A percentile compares a stretch with the other conserved stretches of the same genome.
Conservation (phyloP, 2,329 filamentous ascomycete species). For the Pseudocercospora eumusae region DNA sequence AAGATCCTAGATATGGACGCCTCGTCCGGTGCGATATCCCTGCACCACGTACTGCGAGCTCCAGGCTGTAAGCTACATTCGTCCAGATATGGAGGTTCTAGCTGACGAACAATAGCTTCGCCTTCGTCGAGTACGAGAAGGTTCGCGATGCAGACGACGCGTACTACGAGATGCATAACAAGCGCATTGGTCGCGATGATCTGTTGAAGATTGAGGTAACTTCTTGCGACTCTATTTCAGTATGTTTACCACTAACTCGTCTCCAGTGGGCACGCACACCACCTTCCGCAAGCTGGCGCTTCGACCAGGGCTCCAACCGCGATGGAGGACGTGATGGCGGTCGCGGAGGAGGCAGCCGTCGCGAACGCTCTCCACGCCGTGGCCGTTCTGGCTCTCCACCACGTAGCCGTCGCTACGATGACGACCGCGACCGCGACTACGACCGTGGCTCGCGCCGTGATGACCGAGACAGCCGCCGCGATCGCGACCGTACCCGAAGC, state of each 20-base stretch:
- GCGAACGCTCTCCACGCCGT: slow-evolving; percentile 77
- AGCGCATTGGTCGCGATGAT: slow-evolving; percentile 94
- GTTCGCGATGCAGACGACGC: slow-evolving; percentile 97
- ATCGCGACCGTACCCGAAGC: slow-evolving; percentile 69
- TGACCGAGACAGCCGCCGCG: slow-evolving; percentile 64
- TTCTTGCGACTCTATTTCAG: no score
- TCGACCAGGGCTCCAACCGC: slow-evolving; percentile 73
- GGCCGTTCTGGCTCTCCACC: slow-evolving; percentile 57
- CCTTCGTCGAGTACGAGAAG: slow-evolving; percentile 98
- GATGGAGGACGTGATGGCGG: slow-evolving; percentile 53
- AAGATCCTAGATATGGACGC: slow-evolving; percentile 78
- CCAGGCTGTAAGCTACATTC: slow-evolving; percentile 76
- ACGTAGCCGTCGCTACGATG: slow-evolving; percentile 67
- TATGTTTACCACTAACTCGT: no score
- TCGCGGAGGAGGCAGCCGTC: slow-evolving; percentile 57
- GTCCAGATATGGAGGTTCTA: slow-evolving; percentile 21
- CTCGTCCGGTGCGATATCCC: slow-evolving; percentile 98
- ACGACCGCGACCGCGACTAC: slow-evolving; percentile 72
- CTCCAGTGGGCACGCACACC: slow-evolving; percentile 93
- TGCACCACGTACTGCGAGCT: slow-evolving; percentile 87
- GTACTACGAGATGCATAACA: slow-evolving; percentile 99
- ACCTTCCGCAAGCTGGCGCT: slow-evolving; percentile 96
- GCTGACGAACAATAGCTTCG: slow-evolving; percentile 66
- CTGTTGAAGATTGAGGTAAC: slow-evolving; percentile 97
- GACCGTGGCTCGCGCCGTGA: slow-evolving; percentile 75